Percentiles rank a stretch among this genome's conserved stretches.
These are phyloP conservation scores for Epichloe uncinata DNA, from an alignment of 2,329 filamentous ascomycete species.

Conservation along the genomic window DNA sequence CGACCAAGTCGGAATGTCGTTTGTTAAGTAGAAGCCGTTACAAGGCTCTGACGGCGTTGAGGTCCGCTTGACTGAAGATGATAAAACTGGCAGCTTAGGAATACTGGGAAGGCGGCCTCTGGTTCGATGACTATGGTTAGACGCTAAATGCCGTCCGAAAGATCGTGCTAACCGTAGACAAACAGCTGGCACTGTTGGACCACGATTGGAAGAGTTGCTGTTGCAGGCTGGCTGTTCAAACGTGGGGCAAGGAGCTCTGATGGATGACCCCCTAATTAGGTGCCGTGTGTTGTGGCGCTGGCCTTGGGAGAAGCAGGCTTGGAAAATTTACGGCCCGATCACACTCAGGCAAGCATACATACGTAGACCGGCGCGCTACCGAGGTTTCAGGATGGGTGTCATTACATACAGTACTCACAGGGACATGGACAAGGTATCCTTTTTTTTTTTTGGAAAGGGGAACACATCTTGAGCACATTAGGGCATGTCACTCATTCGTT, in stretches of 20 bases:
- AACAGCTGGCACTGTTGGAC: background rate
- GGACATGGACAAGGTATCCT: too few species aligned
- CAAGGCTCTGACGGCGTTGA: background rate
- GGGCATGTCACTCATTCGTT: too few species aligned
- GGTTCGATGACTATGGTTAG: background rate
- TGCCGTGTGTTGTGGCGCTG: background rate
- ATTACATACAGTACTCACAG: too few species aligned
- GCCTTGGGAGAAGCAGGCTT: background rate
- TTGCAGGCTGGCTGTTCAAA: background rate
- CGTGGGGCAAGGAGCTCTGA: background rate
- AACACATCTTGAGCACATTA: too few species aligned
- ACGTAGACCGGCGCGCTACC: too few species aligned
- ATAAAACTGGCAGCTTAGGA: background rate
- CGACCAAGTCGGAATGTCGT: background rate
- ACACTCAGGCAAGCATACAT: background rate
- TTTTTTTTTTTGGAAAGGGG: too few species aligned
- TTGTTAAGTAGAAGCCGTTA: background rate
- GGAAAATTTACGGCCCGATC: background rate
- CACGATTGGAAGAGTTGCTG: background rate
- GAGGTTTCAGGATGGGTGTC: too few species aligned
- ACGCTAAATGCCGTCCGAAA: background rate
- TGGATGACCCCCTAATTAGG: background rate
- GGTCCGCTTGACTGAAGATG: background rate
- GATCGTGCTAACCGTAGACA: background rate
- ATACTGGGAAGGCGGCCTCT: background rate